Base-by-base conservation (phyloP, 352 stramenopile genomes). In the Pythium brachiatum region DNA sequence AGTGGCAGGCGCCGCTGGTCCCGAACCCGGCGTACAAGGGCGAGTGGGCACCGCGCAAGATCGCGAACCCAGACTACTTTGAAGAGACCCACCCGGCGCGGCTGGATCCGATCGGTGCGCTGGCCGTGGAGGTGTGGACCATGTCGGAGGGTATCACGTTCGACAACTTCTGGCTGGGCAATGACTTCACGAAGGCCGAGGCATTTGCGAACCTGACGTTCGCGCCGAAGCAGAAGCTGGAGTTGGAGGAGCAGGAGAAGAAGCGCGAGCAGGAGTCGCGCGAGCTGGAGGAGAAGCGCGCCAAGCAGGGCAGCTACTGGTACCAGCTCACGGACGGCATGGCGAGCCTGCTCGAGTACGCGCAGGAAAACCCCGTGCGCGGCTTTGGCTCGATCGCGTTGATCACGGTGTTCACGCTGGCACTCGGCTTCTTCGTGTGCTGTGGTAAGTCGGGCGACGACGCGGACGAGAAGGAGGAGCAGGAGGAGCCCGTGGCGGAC, bases 21-120 rank as follows among this genome's bases (percentile, higher is more conserved):
- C 77, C 80, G 25, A 98, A 98, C 71, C 93, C 94, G 6, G 86
- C 76, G 20, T 98, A 97, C 76, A 96, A 95, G 69, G 91, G 91
- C 50, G 78, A 88, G 57, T 98, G 92, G 94, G 69, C 69, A 29
- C 90, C 95, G 3, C 85, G 88, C 38, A 85, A 94, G 67, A 98
- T 98, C 53, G 53, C 75, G 25, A 98, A 98, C 75, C 91, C 93
- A 1, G 78, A 78, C 32, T 97, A 89, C 68, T 98, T 97, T 57
- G 76, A 96, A 12, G 81, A 96, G 48, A 62, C 74, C 15, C 81
- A 94, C 64, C 82, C 89, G 3, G 86, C 78, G 26, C 83, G 74
- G 29, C 71, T 98, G 60, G 80, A 93, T 32, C 84, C 90, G 7
- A 97, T 98, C 51, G 88, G 82, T 38, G 89, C 83, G 0, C 73